Evolutionary conservation across 306 rosid species (phyloP), one percentile per base, ranked within the genome.

Genomic region (Lathyrus tuberosus): DNA sequence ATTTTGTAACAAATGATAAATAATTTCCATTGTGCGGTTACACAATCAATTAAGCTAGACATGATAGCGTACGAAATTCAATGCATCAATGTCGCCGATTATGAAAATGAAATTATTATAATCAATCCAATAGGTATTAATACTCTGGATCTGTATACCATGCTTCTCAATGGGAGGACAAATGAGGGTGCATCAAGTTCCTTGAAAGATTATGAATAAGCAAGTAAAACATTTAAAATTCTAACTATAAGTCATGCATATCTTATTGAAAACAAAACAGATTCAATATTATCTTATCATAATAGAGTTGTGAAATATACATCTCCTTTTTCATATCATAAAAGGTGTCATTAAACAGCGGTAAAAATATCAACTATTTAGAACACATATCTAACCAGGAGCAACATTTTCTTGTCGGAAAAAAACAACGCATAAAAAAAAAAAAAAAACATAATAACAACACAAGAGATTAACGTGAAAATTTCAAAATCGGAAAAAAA

Each of bases 191-290:
- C 80, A 70, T 59, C 70, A 10, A 35, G 11, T 64, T 69, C 71
- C 59, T 73, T 28, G 7, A 17, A 63, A 58, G 40, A 48, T 57
- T 8, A 2, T 10, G 61, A 58, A 77, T 64, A 68, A 42, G 10
- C 5, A 49, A 49, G 12, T 22, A 13, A 8, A 76, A 18, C 46
- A 65, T 56, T 69, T 30, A 65, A 48, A 46, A 28, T 38, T n/a
- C 48, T 37, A 24, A 48, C 40, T 17, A 40, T 59, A 59, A 70
- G 74, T 71, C 78, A 78, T 78, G 40, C 78, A 78, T 78, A 78
- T 78, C 78, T 78, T 65, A 10, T 42, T 47, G 28, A 66, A 38
- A 65, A 14, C 30, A 9, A 47, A 64, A 43, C 10, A 13, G 62
- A 71, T 77, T 46, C 44, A 46, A 57, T 17, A 49, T 18, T 6